Evolutionary conservation across 768 basidiomycete genomes (phyloP).

Genomic region (Podaxis sp.): DNA sequence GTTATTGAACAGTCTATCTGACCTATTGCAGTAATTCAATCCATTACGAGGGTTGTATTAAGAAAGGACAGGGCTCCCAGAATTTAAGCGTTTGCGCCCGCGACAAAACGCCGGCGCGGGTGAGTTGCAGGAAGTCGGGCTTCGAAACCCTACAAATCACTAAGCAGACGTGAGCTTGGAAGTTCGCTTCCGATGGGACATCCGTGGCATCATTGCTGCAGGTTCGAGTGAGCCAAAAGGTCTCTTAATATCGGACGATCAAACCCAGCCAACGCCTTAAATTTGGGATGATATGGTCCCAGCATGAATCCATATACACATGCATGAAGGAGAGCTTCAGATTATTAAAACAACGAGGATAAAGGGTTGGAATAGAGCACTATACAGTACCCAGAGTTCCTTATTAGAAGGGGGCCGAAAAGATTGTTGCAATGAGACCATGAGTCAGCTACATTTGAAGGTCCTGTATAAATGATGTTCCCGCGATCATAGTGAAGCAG

Average conservation of each 20-base stretch:
- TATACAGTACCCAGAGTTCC: not conserved
- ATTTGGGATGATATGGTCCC: no score
- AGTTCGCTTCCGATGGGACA: not conserved
- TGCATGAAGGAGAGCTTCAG: not conserved
- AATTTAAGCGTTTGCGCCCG: no score
- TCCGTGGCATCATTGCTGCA: not conserved
- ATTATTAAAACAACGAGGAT: not conserved
- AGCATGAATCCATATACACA: not conserved
- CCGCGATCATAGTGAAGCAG: not conserved
- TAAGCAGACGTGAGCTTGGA: not conserved
- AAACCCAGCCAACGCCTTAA: not conserved
- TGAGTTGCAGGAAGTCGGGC: not conserved
- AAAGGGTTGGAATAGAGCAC: not conserved
- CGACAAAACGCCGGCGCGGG: not conserved
- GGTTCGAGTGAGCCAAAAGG: not conserved
- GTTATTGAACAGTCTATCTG: not conserved
- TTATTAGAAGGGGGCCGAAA: not conserved
- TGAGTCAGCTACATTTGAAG: not conserved
- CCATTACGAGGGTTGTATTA: no score
- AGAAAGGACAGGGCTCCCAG: no score
- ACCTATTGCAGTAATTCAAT: not conserved
- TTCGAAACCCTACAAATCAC: not conserved
- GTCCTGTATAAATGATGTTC: not conserved
- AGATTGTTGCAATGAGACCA: not conserved
- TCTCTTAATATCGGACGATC: constrained; percentile 1